Percentiles rank a stretch among this genome's conserved stretches.
phyloP scores from a whole-genome alignment of 164 flowering plant species.

The Macadamia tetraphylla region DNA sequence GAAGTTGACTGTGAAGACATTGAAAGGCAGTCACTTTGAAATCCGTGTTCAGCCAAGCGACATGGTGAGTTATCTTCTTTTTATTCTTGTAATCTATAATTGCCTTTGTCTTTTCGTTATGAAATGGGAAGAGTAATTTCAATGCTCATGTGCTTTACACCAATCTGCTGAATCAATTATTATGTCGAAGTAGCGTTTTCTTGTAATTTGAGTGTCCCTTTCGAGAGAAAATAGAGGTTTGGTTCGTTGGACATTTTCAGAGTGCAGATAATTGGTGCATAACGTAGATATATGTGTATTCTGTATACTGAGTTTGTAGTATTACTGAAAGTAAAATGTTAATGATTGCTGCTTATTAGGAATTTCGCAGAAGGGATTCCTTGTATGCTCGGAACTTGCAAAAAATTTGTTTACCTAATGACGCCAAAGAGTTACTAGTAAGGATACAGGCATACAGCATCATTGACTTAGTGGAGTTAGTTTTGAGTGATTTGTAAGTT shows the following conservation, averaged over 20 bases:
- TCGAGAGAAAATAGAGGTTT: neutral
- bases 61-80: constrained; percentile 41
- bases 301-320: too few relatives aligned
- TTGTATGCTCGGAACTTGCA: too few relatives aligned
- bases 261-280: too few relatives aligned
- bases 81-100: neutral
- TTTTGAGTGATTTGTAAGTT: too few relatives aligned
- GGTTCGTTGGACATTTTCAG: neutral
- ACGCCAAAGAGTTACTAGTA: too few relatives aligned
- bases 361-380: too few relatives aligned
- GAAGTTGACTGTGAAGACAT: constrained; percentile 98
- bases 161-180: neutral
- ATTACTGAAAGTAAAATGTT: too few relatives aligned
- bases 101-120: neutral
- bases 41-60: constrained; percentile 77
- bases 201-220: neutral
- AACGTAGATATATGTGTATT: too few relatives aligned
- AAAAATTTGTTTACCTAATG: too few relatives aligned
- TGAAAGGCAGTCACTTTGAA: constrained; percentile 96
- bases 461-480: too few relatives aligned
- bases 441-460: too few relatives aligned
- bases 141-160: constrained; percentile 1
- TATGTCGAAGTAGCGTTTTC: neutral
- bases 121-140: neutral
- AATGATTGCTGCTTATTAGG: too few relatives aligned